Evolutionary conservation across 129 eudicot genomes (phyloP).

Genomic region (Escallonia rubra): DNA sequence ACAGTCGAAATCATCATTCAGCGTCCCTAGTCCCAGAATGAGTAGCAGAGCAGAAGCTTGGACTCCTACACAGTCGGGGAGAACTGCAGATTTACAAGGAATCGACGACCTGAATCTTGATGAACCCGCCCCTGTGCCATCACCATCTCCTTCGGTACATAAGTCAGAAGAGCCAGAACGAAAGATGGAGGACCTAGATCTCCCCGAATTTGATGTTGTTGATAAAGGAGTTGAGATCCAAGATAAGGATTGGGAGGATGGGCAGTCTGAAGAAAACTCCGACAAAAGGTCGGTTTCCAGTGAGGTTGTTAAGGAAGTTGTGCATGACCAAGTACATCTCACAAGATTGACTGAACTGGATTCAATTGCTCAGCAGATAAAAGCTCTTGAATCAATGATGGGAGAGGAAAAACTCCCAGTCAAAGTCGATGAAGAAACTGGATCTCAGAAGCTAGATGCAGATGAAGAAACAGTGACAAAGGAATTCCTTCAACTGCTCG

Average conservation of each 20-base stretch:
- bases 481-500: slow-evolving; percentile 81
- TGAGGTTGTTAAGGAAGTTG: slow-evolving; percentile 94
- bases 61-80: slow-evolving; percentile 51
- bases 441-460: slow-evolving; percentile 64
- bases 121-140: slow-evolving; percentile 42
- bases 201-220: slow-evolving; percentile 82
- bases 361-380: slow-evolving; percentile 78
- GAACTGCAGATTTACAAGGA: slow-evolving; percentile 36
- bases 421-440: slow-evolving; percentile 38
- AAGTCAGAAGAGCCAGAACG: slow-evolving; percentile 33
- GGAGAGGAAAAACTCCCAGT: slow-evolving; percentile 31
- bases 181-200: slow-evolving; percentile 48
- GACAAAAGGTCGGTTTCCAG: slow-evolving; percentile 61
- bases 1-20: slow-evolving; percentile 84
- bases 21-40: slow-evolving; percentile 83
- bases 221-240: slow-evolving; percentile 89
- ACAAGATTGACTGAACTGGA: slow-evolving; percentile 76
- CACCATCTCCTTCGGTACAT: slow-evolving; percentile 22
- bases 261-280: slow-evolving; percentile 49
- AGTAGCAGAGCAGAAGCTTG: slow-evolving; percentile 42
- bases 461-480: slow-evolving; percentile 85
- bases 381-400: slow-evolving; percentile 92
- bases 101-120: slow-evolving; percentile 87
- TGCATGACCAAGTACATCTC: slow-evolving; percentile 60
- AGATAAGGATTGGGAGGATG: slow-evolving; percentile 39